A percentile compares a stretch with the other conserved stretches of the same genome.
These are phyloP conservation scores for Leccinum discolor DNA, from an alignment of 1,284 basidiomycete species.

Conservation along the genomic window DNA sequence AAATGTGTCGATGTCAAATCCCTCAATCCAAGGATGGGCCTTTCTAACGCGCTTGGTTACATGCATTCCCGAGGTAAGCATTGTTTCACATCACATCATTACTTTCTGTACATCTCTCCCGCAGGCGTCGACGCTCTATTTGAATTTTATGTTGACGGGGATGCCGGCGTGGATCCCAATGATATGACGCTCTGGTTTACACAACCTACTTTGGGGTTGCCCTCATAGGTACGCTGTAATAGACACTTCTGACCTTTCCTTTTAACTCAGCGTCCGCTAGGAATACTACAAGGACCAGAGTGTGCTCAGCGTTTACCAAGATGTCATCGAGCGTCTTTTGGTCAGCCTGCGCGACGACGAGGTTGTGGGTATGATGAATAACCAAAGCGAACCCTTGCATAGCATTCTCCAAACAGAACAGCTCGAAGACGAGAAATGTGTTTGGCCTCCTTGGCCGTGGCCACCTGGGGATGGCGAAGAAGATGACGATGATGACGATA, in stretches of 20 bases:
- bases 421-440: slow-evolving; percentile 53
- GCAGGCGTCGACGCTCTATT: slow-evolving; percentile 81
- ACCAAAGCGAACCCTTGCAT: slow-evolving; percentile 11
- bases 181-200: slow-evolving; percentile 85
- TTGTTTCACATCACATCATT: not conserved
- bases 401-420: slow-evolving; percentile 33
- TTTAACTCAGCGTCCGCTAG: slow-evolving; percentile 35
- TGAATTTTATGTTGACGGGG: slow-evolving; percentile 81
- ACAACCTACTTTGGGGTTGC: slow-evolving; percentile 85
- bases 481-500: slow-evolving; percentile 49
- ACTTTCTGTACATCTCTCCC: slow-evolving; percentile 5
- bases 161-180: slow-evolving; percentile 89
- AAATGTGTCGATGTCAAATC: slow-evolving; percentile 42
- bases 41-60: slow-evolving; percentile 85
- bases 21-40: slow-evolving; percentile 40
- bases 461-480: slow-evolving; percentile 75
- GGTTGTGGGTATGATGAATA: slow-evolving; percentile 17
- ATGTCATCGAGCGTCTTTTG: slow-evolving; percentile 72
- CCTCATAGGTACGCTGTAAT: slow-evolving; percentile 66
- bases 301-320: slow-evolving; percentile 71
- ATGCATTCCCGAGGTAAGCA: slow-evolving; percentile 80
- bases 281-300: slow-evolving; percentile 89
- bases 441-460: slow-evolving; percentile 89
- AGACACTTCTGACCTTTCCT: slow-evolving; percentile 3
- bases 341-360: slow-evolving; percentile 56